Evolutionary conservation across 2,329 filamentous ascomycete genomes (phyloP).

Genomic region (Ampelomyces quisqualis): DNA sequence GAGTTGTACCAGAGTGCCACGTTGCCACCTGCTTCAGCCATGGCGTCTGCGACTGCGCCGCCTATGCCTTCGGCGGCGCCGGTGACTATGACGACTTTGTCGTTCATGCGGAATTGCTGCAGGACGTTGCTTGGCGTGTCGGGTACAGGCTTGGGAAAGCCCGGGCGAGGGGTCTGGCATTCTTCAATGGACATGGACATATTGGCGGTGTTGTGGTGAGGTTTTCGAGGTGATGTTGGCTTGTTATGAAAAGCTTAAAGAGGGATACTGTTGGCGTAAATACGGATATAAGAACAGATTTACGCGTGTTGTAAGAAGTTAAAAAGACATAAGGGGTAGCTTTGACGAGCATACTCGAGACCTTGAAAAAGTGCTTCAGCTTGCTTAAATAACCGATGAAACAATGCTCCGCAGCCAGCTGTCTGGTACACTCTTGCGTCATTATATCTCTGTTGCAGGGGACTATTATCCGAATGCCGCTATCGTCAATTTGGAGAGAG

Average conservation of each 20-base stretch:
- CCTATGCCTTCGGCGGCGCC: conserved; percentile 60
- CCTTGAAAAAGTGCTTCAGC: not conserved
- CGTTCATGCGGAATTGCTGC: conserved; percentile 38
- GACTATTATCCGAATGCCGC: conserved; percentile 20
- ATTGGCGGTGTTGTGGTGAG: conserved; percentile 15
- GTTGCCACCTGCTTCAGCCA: conserved; percentile 47
- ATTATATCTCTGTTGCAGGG: conserved; percentile 22
- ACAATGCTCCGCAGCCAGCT: not conserved
- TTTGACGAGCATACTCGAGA: not conserved
- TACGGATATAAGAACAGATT: not conserved
- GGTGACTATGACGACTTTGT: conserved; percentile 47
- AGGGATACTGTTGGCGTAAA: not conserved
- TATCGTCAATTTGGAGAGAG: conserved; percentile 3
- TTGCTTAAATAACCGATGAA: not conserved
- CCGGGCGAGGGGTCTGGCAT: conserved; percentile 23
- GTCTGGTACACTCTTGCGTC: not conserved
- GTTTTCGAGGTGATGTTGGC: no score
- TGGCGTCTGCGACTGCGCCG: conserved; percentile 37
- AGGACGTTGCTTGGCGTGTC: conserved; percentile 32
- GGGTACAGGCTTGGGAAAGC: conserved; percentile 31
- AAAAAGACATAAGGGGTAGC: not conserved
- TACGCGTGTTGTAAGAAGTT: not conserved
- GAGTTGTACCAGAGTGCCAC: conserved; percentile 49
- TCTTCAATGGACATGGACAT: conserved; percentile 42
- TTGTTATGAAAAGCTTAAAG: not conserved